Evolutionary conservation across 345 rosid genomes (phyloP).

Genomic region (Hypericum perforatum): DNA sequence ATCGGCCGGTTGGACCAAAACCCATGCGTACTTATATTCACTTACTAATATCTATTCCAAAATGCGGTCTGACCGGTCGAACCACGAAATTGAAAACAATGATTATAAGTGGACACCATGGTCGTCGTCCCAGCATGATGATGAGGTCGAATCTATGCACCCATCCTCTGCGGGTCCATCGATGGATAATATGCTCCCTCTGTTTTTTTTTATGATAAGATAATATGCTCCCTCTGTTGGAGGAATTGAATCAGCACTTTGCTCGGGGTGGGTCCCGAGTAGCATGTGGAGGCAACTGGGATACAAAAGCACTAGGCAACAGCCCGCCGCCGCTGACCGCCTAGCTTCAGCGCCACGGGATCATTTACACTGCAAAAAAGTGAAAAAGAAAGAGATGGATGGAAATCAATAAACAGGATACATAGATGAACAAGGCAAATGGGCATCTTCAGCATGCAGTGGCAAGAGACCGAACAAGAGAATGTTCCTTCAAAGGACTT

Average conservation of each 20-base stretch:
- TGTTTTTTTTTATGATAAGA: too few relatives aligned
- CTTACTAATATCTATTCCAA: too few relatives aligned
- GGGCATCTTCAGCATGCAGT: neutral
- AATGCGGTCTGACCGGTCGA: too few relatives aligned
- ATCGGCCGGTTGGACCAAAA: too few relatives aligned
- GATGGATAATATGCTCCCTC: constrained; percentile 82
- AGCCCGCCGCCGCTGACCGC: constrained; percentile 88
- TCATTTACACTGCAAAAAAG: constrained; percentile 62
- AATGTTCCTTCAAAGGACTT: too few relatives aligned
- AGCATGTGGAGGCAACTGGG: constrained; percentile 42
- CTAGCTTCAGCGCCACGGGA: constrained; percentile 82
- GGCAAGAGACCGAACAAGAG: too few relatives aligned
- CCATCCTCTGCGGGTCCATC: constrained; percentile 99
- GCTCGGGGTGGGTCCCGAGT: constrained; percentile 48
- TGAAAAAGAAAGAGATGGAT: neutral
- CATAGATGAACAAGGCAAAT: neutral
- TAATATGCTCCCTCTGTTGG: constrained; percentile 62
- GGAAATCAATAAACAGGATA: neutral
- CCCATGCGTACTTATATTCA: too few relatives aligned
- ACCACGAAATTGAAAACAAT: too few relatives aligned
- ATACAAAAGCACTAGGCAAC: constrained; percentile 74
- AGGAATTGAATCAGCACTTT: constrained; percentile 59
- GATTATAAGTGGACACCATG: too few relatives aligned
- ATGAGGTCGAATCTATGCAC: constrained; percentile 64
- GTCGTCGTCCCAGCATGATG: too few relatives aligned